Evolutionary conservation across 2,329 filamentous ascomycete species (phyloP).

Genomic region (Aureobasidium sp.): DNA sequence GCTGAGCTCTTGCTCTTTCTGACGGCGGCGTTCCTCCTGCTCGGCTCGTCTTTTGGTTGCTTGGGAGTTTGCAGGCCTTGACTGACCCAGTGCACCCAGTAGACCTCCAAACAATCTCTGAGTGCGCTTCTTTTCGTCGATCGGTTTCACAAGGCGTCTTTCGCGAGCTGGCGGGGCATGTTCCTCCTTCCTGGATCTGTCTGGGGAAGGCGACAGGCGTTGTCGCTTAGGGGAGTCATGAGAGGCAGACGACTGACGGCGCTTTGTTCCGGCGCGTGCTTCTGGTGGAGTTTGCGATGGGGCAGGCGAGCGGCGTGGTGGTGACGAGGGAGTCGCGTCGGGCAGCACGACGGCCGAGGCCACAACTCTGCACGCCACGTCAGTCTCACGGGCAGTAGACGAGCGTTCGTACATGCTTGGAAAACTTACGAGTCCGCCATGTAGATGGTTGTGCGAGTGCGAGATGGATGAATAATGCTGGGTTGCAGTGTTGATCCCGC

Average conservation of each 20-base stretch:
- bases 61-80: background rate
- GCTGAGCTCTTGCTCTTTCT: constrained; percentile 7
- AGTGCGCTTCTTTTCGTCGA: constrained; percentile 74
- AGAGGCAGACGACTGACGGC: background rate
- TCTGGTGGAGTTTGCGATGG: background rate
- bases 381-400: background rate
- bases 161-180: background rate
- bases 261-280: background rate
- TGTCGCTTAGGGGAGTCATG: constrained; percentile 1
- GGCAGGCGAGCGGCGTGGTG: background rate
- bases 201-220: background rate
- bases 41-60: constrained; percentile 11
- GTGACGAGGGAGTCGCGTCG: constrained; percentile 2
- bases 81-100: constrained; percentile 29
- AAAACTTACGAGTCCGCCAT: background rate
- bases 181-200: background rate
- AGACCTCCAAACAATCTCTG: constrained; percentile 79
- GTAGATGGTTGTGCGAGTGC: background rate
- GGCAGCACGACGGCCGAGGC: constrained; percentile 9
- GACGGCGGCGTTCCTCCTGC: background rate
- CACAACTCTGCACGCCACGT: background rate
- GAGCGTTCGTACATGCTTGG: background rate
- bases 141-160: background rate
- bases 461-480: background rate
- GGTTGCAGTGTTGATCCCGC: background rate